Conservation (phyloP, 2,329 filamentous ascomycete species). For the Mariannaea sp. region DNA sequence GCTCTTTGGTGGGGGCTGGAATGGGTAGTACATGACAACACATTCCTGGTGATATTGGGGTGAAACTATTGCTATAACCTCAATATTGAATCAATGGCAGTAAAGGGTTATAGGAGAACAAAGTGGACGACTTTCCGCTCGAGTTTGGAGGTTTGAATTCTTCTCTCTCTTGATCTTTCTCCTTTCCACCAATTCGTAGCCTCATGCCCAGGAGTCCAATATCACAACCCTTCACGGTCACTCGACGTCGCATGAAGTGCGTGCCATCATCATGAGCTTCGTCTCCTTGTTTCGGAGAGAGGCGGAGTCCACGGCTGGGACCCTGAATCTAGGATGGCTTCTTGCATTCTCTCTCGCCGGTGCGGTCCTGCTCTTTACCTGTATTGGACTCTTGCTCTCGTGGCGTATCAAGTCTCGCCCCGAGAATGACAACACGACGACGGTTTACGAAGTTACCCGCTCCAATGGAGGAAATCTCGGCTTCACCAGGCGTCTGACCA, state of each 20-base stretch:
- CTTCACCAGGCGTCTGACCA: slow-evolving; percentile 39
- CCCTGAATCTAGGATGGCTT: slow-evolving; percentile 45
- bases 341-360: slow-evolving; percentile 55
- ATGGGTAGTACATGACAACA: slow-evolving; percentile 46
- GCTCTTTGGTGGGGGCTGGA: slow-evolving; percentile 38
- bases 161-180: slow-evolving; percentile 12
- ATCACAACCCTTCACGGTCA: slow-evolving; percentile 1
- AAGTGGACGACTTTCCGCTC: slow-evolving; percentile 24
- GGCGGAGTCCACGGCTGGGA: slow-evolving; percentile 15
- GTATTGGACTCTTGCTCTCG: slow-evolving; percentile 49
- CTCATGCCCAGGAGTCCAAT: background rate
- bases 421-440: slow-evolving; percentile 26
- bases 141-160: slow-evolving; percentile 10
- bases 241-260: slow-evolving; percentile 15
- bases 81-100: slow-evolving; percentile 21
- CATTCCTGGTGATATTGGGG: slow-evolving; percentile 45
- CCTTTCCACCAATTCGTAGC: background rate
- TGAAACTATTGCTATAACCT: slow-evolving; percentile 39
- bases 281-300: slow-evolving; percentile 14
- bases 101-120: slow-evolving; percentile 26
- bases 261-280: slow-evolving; percentile 22
- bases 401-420: slow-evolving; percentile 41
- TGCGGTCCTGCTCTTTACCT: slow-evolving; percentile 51
- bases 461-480: slow-evolving; percentile 16
- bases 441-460: slow-evolving; percentile 38